Conservation (phyloP, 495 filamentous ascomycete species). For the Hypoxylon fuscum region DNA sequence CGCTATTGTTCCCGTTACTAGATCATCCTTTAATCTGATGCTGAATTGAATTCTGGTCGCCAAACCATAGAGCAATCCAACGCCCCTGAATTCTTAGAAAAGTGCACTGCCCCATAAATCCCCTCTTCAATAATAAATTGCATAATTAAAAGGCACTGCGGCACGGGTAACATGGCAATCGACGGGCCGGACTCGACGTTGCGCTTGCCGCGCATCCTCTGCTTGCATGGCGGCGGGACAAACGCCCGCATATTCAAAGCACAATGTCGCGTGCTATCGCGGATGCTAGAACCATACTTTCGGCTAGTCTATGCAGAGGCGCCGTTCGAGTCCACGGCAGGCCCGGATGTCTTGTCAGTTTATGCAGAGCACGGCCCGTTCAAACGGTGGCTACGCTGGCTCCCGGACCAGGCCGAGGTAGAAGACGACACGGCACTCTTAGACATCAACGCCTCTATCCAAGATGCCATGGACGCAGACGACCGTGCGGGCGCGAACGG, state of each 20-base stretch:
- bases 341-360: constrained; percentile 61
- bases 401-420: constrained; percentile 55
- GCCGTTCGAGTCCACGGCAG: constrained; percentile 60
- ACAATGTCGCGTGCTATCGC: constrained; percentile 64
- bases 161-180: constrained; percentile 13
- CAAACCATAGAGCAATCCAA: not conserved
- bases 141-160: not conserved
- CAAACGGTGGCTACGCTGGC: constrained; percentile 65
- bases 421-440: constrained; percentile 43
- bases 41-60: not conserved
- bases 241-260: constrained; percentile 67
- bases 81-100: no score
- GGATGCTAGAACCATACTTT: constrained; percentile 58
- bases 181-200: constrained; percentile 34
- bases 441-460: constrained; percentile 47
- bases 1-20: not conserved
- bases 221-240: constrained; percentile 72
- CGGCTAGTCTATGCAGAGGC: constrained; percentile 69
- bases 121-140: not conserved
- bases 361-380: constrained; percentile 66
- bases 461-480: constrained; percentile 51
- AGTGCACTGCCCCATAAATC: no score
- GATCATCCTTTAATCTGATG: not conserved
- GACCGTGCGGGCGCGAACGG: constrained; percentile 53
- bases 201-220: constrained; percentile 69